Evolutionary conservation across 306 rosid genomes (phyloP).

Genomic region (Herpetospermum pedunculosum): DNA sequence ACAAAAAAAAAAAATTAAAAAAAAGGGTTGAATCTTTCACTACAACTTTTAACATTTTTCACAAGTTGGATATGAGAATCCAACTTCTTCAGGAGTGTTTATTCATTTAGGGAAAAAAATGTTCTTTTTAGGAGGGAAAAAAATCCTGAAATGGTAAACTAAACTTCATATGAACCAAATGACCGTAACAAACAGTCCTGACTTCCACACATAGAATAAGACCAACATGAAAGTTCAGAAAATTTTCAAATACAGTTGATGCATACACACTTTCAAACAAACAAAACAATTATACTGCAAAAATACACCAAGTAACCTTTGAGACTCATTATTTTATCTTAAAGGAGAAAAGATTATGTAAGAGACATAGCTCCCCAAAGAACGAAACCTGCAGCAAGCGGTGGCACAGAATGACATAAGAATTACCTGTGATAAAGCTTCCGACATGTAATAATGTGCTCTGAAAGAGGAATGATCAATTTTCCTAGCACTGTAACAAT

Average conservation of each 20-base stretch:
- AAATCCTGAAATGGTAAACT: neutral
- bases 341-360: neutral
- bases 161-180: neutral
- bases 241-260: neutral
- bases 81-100: neutral
- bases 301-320: neutral
- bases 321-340: neutral
- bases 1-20: neutral
- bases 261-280: neutral
- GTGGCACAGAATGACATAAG: neutral
- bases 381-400: slow-evolving; percentile 10
- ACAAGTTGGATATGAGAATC: neutral
- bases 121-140: too few relatives aligned
- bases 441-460: slow-evolving; percentile 62
- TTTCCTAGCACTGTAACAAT: slow-evolving; percentile 67
- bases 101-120: neutral
- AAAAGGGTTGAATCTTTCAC: neutral
- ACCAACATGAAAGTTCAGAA: neutral
- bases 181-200: neutral
- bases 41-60: neutral
- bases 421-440: slow-evolving; percentile 85
- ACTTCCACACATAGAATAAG: neutral
- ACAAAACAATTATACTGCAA: neutral
- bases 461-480: slow-evolving; percentile 45
- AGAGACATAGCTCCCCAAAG: neutral